Base-by-base conservation (phyloP, 2,329 filamentous ascomycete genomes). In the Colletotrichum salicis region DNA sequence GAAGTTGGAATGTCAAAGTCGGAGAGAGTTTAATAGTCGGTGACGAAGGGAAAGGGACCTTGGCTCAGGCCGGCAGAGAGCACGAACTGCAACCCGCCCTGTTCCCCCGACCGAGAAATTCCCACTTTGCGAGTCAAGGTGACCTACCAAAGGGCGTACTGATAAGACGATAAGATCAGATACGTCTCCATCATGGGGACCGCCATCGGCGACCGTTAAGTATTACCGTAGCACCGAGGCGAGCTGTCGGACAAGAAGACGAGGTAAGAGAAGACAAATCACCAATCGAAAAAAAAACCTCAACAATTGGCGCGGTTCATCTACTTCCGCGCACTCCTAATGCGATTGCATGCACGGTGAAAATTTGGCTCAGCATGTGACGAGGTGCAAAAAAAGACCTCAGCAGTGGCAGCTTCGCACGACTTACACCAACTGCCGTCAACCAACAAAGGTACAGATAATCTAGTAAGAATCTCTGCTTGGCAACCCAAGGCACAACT, bases 181-280 rank as follows among this genome's bases (percentile, higher is more conserved):
- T 33, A 29, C 7, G 52, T 59, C 68, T 37, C 48, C 63, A 70
- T 67, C 41, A 55, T 48, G 41, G 45, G 8, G 52, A 48, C 58
- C 64, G 54, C 58, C 64, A 63, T 69, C 69, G 69, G 69, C 69
- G 69, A 68, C 69, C 69, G 65, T 48, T 15, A 29, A 58, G 68
- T 71, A 71, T 63, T 45, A 68, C 64, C 69, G 69, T 68, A 71
- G 58, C 69, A 71, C 69, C 64, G 58, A 71, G 58, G 69, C 54
- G 45, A 71, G 58, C 27, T 58, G 52, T 71, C 58, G 69, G 69
- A 62, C 37, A 37, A 22, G 52, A 35, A 48, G 29, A 19, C 33
- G 31, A 54, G 35, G 52, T 59, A 63, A 22, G 37, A 22, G 24
- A 33, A 52, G 48, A 48, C 54, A 31, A 22, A 27, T 59, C 31